Base-by-base conservation (phyloP, 345 rosid genomes). In the Eucalyptus leucophloia region DNA sequence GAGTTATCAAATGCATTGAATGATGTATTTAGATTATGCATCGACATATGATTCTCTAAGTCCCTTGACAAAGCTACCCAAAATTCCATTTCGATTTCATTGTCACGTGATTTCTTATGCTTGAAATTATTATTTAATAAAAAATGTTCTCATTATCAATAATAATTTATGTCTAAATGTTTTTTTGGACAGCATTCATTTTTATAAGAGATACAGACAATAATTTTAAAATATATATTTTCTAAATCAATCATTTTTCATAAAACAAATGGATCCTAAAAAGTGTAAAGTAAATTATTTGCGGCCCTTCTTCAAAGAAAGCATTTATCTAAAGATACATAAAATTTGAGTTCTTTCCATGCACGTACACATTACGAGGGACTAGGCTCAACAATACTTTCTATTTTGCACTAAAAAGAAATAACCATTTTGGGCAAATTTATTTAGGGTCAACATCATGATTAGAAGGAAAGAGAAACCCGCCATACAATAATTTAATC, bases 131-230 rank as follows among this genome's bases (percentile, higher is more conserved):
- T 32, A 8, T 14, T 65, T 34, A 8, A 65, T 65, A 32, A 0
- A 65, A 16, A 15, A 15, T n/a, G 7, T 32, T 32, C 5, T 65
- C 77, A n/a, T 0, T 4, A 65, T n/a, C 2, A 1, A n/a, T 17
- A 16, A n/a, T 16, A 13, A 30, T 65, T 14, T n/a, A 30, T 7
- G 5, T 65, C 9, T 65, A n/a, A 62, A 7, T 14, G 0, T 65
- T 7, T 62, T n/a, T 14, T 8, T 14, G 37, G 1, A 8, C 1
- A 13, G 1, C 5, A 4, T 62, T 62, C 2, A 30, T 30, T 6
- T 30, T 30, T 60, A 62, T 60, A 60, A 6, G 32, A 12, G 32
- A 60, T 60, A 60, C 0, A 26, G 0, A 12, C 4, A 0, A 2
- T 62, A 30, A 13, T 62, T 62, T 30, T 12, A 5, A 12, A 6